phyloP scores from a whole-genome alignment of 2,329 filamentous ascomycete genomes.

The Alternaria gaisen region DNA sequence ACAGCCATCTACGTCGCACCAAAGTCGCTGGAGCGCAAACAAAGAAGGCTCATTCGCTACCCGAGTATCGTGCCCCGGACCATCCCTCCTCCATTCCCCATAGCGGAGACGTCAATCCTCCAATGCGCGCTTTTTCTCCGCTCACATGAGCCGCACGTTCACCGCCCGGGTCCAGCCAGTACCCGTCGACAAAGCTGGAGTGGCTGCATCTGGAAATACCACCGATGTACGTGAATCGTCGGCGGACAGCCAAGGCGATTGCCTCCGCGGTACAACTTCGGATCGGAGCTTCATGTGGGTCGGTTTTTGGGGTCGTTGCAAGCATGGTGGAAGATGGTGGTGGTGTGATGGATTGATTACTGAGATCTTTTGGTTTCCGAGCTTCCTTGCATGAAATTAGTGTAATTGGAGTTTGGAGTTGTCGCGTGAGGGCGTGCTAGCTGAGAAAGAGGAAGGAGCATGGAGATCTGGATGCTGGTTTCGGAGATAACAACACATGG shows the following conservation, averaged over 20 bases:
- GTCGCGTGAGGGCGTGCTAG: not conserved
- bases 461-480: not conserved
- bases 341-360: not conserved
- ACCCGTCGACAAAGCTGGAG: not conserved
- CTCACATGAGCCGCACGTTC: slow-evolving; percentile 1
- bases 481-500: not conserved
- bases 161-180: not conserved
- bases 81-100: not conserved
- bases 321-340: not conserved
- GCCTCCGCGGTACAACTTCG: not conserved
- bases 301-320: not conserved
- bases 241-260: not conserved
- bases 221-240: not conserved
- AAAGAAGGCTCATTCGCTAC: not conserved
- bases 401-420: not conserved
- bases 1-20: not conserved
- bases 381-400: not conserved
- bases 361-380: not conserved
- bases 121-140: not conserved
- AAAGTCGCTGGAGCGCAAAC: not conserved
- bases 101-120: not conserved
- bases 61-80: not conserved
- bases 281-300: not conserved
- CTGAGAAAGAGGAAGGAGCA: not conserved
- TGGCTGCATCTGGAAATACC: not conserved